Evolutionary conservation across 441 rosid species (phyloP).

Genomic region (Flueggea neowawraea): DNA sequence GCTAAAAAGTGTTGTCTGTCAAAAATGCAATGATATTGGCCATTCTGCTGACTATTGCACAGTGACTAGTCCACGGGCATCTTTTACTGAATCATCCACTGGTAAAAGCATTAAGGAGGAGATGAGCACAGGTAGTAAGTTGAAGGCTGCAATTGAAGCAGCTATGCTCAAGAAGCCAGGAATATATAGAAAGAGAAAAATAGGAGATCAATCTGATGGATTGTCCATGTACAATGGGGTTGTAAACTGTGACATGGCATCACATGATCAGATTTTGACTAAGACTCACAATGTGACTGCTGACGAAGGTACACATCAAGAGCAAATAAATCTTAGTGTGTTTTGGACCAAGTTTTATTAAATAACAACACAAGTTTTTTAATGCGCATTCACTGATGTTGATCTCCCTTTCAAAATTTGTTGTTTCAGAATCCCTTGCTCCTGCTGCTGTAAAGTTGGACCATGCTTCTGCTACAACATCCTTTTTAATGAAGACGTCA

Average conservation of each 20-base stretch:
- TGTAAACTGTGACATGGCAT: slow-evolving; percentile 34
- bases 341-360: slow-evolving; percentile 33
- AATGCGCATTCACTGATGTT: slow-evolving; percentile 27
- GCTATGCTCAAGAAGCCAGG: slow-evolving; percentile 79
- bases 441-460: slow-evolving; percentile 32
- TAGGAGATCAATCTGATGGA: slow-evolving; percentile 47
- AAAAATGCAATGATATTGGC: slow-evolving; percentile 55
- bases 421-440: slow-evolving; percentile 26
- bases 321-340: slow-evolving; percentile 26
- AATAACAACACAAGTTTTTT: slow-evolving; percentile 39
- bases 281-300: slow-evolving; percentile 33
- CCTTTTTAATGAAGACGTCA: slow-evolving; percentile 32
- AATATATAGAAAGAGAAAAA: slow-evolving; percentile 58
- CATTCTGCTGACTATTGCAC: slow-evolving; percentile 57
- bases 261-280: slow-evolving; percentile 49
- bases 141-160: slow-evolving; percentile 83
- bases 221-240: slow-evolving; percentile 37
- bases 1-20: slow-evolving; percentile 40
- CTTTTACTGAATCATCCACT: slow-evolving; percentile 46
- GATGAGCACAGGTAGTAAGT: slow-evolving; percentile 46
- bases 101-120: slow-evolving; percentile 53
- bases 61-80: slow-evolving; percentile 31
- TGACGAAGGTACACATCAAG: slow-evolving; percentile 49
- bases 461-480: slow-evolving; percentile 22
- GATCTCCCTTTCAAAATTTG: slow-evolving; percentile 25